These are phyloP conservation scores for Epichloe typhina DNA, from an alignment of 2,329 filamentous ascomycete species.

Conservation along the genomic window DNA sequence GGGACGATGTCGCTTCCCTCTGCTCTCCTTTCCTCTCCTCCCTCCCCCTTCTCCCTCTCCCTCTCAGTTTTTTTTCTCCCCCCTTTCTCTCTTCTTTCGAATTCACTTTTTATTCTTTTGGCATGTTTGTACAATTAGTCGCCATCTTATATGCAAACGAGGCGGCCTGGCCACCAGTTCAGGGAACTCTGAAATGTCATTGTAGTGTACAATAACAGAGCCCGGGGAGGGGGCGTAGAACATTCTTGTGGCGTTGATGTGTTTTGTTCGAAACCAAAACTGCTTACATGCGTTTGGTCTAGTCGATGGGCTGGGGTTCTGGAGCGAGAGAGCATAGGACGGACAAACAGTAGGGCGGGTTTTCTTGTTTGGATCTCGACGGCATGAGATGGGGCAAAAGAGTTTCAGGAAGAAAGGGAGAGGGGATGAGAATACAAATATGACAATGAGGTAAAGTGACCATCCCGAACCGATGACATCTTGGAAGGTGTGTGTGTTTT, in stretches of 20 bases:
- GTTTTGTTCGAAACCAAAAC: background rate
- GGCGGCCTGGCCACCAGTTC: background rate
- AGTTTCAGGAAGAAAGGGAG: background rate
- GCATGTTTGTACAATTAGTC: slow-evolving; percentile 4
- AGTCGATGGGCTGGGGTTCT: too few relatives aligned
- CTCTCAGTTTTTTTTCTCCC: background rate
- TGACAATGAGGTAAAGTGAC: too few relatives aligned
- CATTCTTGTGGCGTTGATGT: slow-evolving; percentile 1
- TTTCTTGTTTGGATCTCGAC: background rate
- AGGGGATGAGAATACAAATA: background rate
- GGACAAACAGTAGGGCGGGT: too few relatives aligned
- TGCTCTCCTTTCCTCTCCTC: background rate
- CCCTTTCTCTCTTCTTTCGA: background rate
- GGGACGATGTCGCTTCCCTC: background rate
- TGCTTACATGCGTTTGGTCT: too few relatives aligned
- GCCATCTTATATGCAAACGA: background rate
- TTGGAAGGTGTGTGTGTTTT: too few relatives aligned
- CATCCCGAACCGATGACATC: too few relatives aligned
- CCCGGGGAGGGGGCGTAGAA: background rate
- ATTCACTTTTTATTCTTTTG: background rate
- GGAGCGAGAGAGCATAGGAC: too few relatives aligned
- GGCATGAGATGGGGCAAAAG: background rate
- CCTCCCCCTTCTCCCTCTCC: background rate
- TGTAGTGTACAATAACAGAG: background rate
- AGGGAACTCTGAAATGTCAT: background rate